A percentile compares a stretch with the other conserved stretches of the same genome.
Conservation (phyloP, 495 filamentous ascomycete genomes). For the Tuber aestivum region DNA sequence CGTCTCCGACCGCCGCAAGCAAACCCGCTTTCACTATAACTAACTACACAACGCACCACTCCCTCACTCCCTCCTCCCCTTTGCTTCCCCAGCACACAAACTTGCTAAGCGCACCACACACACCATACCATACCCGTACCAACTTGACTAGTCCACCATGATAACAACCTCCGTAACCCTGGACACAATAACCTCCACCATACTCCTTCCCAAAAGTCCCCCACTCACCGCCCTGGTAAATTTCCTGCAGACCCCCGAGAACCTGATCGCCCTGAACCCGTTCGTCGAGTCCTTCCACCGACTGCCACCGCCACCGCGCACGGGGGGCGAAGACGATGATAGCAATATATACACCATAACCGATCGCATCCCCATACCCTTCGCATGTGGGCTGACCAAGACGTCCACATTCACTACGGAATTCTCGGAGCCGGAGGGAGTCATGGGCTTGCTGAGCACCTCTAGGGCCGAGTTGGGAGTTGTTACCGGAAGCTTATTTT, state of each 20-base stretch:
- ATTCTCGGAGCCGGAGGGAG: not conserved
- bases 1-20: not conserved
- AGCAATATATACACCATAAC: slow-evolving; percentile 4
- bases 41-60: not conserved
- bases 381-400: not conserved
- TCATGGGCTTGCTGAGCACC: not conserved
- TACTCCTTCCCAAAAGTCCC: not conserved
- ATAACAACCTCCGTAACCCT: not conserved
- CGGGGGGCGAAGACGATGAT: not conserved
- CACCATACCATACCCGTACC: not conserved
- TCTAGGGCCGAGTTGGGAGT: not conserved
- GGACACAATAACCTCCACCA: slow-evolving; percentile 7
- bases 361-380: not conserved
- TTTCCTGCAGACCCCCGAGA: slow-evolving; percentile 13
- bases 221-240: not conserved
- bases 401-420: not conserved
- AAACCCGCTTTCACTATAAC: not conserved
- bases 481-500: not conserved
- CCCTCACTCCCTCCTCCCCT: not conserved
- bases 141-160: not conserved
- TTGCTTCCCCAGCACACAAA: not conserved
- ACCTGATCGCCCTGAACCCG: slow-evolving; percentile 12
- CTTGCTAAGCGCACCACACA: not conserved
- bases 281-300: not conserved
- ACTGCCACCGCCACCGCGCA: not conserved